Evolutionary conservation across 805 yeast genomes (phyloP), one percentile per base, ranked within the genome.

Genomic region (Suhomyces sp.): DNA sequence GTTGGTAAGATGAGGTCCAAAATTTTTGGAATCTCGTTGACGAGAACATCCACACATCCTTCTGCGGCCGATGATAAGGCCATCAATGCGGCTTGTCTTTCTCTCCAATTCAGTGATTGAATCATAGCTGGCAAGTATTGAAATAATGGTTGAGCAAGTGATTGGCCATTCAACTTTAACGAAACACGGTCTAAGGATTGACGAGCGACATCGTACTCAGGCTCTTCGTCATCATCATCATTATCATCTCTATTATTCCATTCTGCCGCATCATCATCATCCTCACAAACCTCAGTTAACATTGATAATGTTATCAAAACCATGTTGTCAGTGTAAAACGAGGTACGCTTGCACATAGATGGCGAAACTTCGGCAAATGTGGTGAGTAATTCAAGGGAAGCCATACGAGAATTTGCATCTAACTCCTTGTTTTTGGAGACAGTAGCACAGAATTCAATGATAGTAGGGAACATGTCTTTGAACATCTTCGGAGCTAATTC

Each of bases 11-110:
- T 85, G 83, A 93, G 78, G 60, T 89, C 96, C 58, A 94, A 73
- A 44, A 94, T 83, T 62, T 82, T 83, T 53, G 91, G 88, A 46
- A 90, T 87, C 65, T 91, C 97, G 29, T 81, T 75, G 46, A 89
- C 86, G 70, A 94, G 78, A 12, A 87, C 90, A 58, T 92, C 97
- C 46, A 89, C 80, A 71, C 98, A 93, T 48, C 99, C 99, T 74
- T 94, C 99, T 39, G 97, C 97, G 20, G 96, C 97, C 4, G 97
- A 85, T 0, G 97, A 91, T 24, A 94, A 75, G 0, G 97, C 97
- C 98, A 94, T 94, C 51, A 94, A 73, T 1, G 97, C 96, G 21
- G 97, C 99, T 67, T 92, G 97, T 56, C 97, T 86, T 67, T 91
- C 96, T 67, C 96, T 85, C 99, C 99, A 94, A 54, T 83, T 81